These are phyloP conservation scores for Phyllachora maydis DNA, from an alignment of 2,329 filamentous ascomycete genomes.

Conservation along the genomic window DNA sequence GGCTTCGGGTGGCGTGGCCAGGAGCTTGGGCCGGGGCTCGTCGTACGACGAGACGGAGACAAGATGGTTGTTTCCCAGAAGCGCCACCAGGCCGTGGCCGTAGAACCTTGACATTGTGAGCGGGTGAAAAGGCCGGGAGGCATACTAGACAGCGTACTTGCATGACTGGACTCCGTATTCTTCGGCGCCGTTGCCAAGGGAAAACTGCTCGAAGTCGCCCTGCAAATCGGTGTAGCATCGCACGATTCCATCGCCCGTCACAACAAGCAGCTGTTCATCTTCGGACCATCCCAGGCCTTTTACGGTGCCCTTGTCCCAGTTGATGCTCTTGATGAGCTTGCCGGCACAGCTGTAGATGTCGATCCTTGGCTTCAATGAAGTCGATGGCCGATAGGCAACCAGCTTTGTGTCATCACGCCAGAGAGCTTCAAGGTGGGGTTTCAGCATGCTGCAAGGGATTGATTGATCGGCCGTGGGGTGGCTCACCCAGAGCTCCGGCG, in stretches of 20 bases:
- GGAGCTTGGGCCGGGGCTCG: constrained; percentile 69
- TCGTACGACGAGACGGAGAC: constrained; percentile 76
- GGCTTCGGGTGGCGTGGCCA: constrained; percentile 59
- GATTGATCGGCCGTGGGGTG: not conserved
- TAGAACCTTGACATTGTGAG: constrained; percentile 55
- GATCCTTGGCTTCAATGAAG: constrained; percentile 61
- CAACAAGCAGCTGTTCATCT: constrained; percentile 75
- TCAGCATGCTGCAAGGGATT: not conserved
- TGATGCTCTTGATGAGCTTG: constrained; percentile 65
- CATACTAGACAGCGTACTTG: too few species aligned
- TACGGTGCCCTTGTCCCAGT: constrained; percentile 81
- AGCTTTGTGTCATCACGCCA: constrained; percentile 79
- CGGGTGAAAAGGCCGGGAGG: too few species aligned
- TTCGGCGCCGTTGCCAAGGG: constrained; percentile 73
- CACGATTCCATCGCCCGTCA: constrained; percentile 78
- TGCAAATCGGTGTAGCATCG: constrained; percentile 83
- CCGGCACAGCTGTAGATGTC: constrained; percentile 90
- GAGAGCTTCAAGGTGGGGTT: constrained; percentile 34
- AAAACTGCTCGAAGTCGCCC: constrained; percentile 88
- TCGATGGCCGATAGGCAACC: constrained; percentile 52
- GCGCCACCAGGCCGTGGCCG: constrained; percentile 74
- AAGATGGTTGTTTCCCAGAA: constrained; percentile 73
- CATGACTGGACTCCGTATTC: constrained; percentile 76
- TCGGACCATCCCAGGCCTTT: constrained; percentile 90
- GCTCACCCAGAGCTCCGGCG: constrained; percentile 75